phyloP scores from a whole-genome alignment of 306 rosid species.

The Notholithocarpus densiflorus region DNA sequence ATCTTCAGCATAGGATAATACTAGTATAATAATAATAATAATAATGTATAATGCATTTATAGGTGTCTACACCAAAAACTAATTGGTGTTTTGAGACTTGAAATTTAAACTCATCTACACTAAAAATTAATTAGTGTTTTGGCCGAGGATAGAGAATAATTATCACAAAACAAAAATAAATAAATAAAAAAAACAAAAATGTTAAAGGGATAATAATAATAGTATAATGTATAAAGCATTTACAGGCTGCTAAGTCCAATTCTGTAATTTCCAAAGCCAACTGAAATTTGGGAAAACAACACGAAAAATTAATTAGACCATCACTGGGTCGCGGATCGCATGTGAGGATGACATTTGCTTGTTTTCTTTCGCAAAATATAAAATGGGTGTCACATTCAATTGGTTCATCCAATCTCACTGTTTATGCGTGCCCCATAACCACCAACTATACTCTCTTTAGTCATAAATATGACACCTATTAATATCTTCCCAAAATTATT shows the following conservation, averaged over 20 bases:
- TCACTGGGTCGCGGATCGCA: not conserved
- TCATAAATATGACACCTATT: too few species aligned
- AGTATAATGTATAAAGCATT: not conserved
- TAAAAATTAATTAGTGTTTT: rapidly evolving
- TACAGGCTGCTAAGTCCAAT: not conserved
- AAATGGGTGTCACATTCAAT: not conserved
- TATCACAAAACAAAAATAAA: too few species aligned
- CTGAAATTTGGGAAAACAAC: not conserved
- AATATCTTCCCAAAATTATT: too few species aligned
- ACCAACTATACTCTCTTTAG: too few species aligned
- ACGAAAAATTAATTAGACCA: not conserved
- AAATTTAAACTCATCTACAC: rapidly evolving
- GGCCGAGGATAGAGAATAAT: rapidly evolving
- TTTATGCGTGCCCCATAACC: not conserved
- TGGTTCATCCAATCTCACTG: not conserved
- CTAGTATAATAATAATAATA: too few species aligned
- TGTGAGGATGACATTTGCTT: not conserved
- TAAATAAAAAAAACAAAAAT: rapidly evolving
- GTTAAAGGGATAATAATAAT: too few species aligned
- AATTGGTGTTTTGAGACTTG: too few species aligned
- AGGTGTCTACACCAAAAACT: rapidly evolving
- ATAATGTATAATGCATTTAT: too few species aligned
- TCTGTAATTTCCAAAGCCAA: not conserved
- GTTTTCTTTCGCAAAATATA: not conserved
- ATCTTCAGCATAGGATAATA: too few species aligned